phyloP scores from a whole-genome alignment of 2,329 filamentous ascomycete genomes.

The Cryphonectria japonica region DNA sequence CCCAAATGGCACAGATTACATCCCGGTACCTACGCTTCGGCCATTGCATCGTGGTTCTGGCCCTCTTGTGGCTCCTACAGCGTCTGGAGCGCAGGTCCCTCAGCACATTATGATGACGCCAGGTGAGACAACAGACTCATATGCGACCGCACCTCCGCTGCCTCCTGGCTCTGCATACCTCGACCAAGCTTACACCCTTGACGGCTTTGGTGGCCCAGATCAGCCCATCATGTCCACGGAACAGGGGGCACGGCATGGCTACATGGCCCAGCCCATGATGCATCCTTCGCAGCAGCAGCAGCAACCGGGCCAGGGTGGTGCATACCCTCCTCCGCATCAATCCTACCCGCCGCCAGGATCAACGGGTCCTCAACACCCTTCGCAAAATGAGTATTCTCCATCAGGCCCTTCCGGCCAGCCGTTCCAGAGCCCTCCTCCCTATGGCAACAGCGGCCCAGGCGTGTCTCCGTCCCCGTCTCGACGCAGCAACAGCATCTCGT shows the following conservation, averaged over 20 bases:
- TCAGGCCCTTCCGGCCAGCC: slow-evolving; percentile 20
- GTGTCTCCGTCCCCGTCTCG: slow-evolving; percentile 37
- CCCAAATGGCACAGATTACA: slow-evolving; percentile 21
- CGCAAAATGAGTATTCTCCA: slow-evolving; percentile 12
- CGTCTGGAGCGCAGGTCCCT: slow-evolving; percentile 11
- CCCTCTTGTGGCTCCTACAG: slow-evolving; percentile 19
- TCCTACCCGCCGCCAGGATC: slow-evolving; percentile 16
- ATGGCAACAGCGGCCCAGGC: slow-evolving; percentile 28
- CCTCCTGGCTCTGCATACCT: slow-evolving; percentile 18
- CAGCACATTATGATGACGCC: slow-evolving; percentile 22
- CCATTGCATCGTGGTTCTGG: slow-evolving; percentile 26
- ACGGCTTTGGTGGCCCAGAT: slow-evolving; percentile 28
- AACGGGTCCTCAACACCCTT: slow-evolving; percentile 11
- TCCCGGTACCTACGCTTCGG: slow-evolving; percentile 23
- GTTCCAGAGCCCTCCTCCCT: slow-evolving; percentile 27
- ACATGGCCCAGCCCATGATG: slow-evolving; percentile 26
- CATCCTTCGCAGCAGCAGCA: slow-evolving; percentile 25
- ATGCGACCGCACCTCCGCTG: slow-evolving; percentile 11
- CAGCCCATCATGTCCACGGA: slow-evolving; percentile 29
- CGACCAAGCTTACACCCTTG: slow-evolving; percentile 23
- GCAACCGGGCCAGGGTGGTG: background rate
- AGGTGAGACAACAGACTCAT: slow-evolving; percentile 12
- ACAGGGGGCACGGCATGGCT: slow-evolving; percentile 22
- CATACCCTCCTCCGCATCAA: slow-evolving; percentile 19
- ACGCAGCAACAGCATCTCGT: slow-evolving; percentile 39